Conservation (phyloP, 805 yeast species). For the Candida berthetii region DNA sequence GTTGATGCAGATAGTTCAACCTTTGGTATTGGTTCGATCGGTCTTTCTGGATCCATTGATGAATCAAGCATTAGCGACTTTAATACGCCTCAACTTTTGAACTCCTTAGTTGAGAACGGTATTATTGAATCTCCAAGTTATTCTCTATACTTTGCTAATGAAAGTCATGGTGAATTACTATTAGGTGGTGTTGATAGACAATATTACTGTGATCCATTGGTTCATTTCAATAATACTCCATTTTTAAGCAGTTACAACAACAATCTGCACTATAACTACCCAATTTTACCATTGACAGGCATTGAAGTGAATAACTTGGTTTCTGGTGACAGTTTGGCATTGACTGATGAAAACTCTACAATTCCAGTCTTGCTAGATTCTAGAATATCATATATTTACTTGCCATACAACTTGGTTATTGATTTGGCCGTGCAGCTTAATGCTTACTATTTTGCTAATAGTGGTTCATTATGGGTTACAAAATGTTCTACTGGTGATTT, state of each 20-base stretch:
- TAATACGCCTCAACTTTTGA: conserved; percentile 11
- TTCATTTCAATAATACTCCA: conserved; percentile 44
- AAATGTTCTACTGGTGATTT: conserved; percentile 46
- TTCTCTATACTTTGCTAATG: conserved; percentile 30
- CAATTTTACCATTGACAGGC: conserved; percentile 41
- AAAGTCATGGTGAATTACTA: conserved; percentile 29
- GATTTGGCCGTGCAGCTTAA: conserved; percentile 64
- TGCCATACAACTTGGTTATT: conserved; percentile 53
- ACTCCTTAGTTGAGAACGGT: conserved; percentile 22
- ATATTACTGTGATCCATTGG: conserved; percentile 39
- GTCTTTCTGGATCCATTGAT: conserved; percentile 30
- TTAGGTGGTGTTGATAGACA: conserved; percentile 54
- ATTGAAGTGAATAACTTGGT: conserved; percentile 35
- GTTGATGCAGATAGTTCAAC: conserved; percentile 29
- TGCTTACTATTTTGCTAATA: conserved; percentile 48
- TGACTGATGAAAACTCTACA: conserved; percentile 28
- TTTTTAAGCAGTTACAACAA: conserved; percentile 16
- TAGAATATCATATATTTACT: conserved; percentile 37
- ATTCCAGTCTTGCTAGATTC: conserved; percentile 57
- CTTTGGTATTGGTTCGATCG: conserved; percentile 37
- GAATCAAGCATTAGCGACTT: neutral
- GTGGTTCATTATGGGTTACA: conserved; percentile 50
- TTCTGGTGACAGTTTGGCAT: conserved; percentile 28
- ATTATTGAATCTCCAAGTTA: conserved; percentile 33
- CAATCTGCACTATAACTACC: conserved; percentile 25